Percentiles rank a stretch among this genome's conserved stretches.
These are phyloP conservation scores for Aspergillus sp. DNA, from an alignment of 2,329 filamentous ascomycete species.

Conservation along the genomic window DNA sequence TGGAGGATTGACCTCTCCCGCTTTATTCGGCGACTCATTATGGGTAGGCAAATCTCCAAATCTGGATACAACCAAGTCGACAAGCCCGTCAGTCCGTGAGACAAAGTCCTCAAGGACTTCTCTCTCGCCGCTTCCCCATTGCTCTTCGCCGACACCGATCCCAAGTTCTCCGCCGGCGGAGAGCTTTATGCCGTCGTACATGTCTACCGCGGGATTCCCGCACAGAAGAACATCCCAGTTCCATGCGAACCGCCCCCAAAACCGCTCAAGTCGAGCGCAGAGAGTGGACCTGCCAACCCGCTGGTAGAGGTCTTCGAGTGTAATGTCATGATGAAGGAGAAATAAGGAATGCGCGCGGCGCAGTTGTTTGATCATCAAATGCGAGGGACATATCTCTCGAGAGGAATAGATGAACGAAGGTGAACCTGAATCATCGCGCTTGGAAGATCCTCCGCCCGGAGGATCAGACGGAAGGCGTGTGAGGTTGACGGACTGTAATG, in stretches of 20 bases:
- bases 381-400: slow-evolving; percentile 76
- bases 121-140: slow-evolving; percentile 84
- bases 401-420: slow-evolving; percentile 69
- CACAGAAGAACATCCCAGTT: slow-evolving; percentile 84
- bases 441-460: slow-evolving; percentile 32
- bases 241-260: slow-evolving; percentile 63
- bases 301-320: slow-evolving; percentile 61
- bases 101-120: slow-evolving; percentile 89
- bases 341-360: slow-evolving; percentile 76
- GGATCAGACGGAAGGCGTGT: slow-evolving; percentile 59
- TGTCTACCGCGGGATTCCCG: slow-evolving; percentile 72
- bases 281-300: slow-evolving; percentile 61
- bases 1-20: slow-evolving; percentile 6
- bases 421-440: slow-evolving; percentile 29
- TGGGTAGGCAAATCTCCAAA: slow-evolving; percentile 56
- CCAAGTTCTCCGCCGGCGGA: slow-evolving; percentile 86
- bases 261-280: slow-evolving; percentile 62
- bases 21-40: slow-evolving; percentile 12
- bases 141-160: slow-evolving; percentile 89
- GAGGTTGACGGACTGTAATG: slow-evolving; percentile 63
- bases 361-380: slow-evolving; percentile 70
- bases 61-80: slow-evolving; percentile 79
- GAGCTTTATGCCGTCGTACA: slow-evolving; percentile 78
- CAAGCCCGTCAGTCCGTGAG: slow-evolving; percentile 67
- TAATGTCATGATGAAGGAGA: slow-evolving; percentile 74